Base-by-base conservation (phyloP, 805 yeast species). In the Zygotorulaspora florentina region DNA sequence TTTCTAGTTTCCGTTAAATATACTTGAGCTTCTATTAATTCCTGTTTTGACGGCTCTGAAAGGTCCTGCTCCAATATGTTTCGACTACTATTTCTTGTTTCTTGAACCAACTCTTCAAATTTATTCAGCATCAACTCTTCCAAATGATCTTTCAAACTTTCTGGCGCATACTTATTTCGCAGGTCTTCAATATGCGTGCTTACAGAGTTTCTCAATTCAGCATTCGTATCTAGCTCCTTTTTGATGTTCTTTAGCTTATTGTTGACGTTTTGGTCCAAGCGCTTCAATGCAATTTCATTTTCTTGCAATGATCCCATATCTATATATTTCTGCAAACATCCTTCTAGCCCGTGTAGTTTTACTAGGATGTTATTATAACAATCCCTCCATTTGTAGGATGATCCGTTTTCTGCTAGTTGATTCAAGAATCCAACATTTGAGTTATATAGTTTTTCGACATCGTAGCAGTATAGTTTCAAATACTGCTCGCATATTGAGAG, bases 401-500 rank as follows among this genome's bases (percentile, higher is more conserved):
- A 61, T 0, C 79, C 71, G 48, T 75, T 73, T 30, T 62, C 57
- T 39, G 67, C 67, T 28, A 79, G 58, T 23, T 73, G 57, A 42
- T 63, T 64, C 26, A 70, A 52, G 62, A 70, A 62, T 36, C 71
- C 59, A 46, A 68, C 53, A 16, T 70, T 64, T 11, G 67, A 59
- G 43, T 65, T 59, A 56, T 74, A 76, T 18, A 63, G 64, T 47
- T 73, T 74, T 45, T 75, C 77, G 2, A 74, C 72, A n/a, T 77
- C 80, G 39, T 59, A 61, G 26, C 76, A 69, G 57, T 76, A 78
- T 35, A 71, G 66, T 20, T 75, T 70, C 39, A 74, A 69, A 56
- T 78, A 79, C 50, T 75, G 77, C 44, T 71, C 68, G 3, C 78
- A 72, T 12, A 75, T 70, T 42, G 66, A 70, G 20, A 79, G 59